Evolutionary conservation across 129 eudicot species (phyloP).

Genomic region (Apium graveolens): DNA sequence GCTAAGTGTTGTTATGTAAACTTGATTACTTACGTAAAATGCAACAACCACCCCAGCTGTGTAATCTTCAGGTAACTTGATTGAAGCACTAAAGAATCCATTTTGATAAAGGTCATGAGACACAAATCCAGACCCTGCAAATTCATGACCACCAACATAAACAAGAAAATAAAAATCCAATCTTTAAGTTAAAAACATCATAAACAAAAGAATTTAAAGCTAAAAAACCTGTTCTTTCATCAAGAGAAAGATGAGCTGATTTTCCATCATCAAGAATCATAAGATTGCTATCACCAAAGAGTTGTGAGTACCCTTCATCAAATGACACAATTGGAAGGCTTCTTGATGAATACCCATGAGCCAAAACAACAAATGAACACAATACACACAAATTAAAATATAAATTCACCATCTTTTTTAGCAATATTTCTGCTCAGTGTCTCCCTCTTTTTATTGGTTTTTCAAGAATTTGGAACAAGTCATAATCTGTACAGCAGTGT

Average conservation of each 20-base stretch:
- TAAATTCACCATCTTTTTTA: conserved; percentile 18
- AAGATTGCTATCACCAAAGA: conserved; percentile 49
- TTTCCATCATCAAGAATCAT: conserved; percentile 50
- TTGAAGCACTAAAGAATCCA: conserved; percentile 31
- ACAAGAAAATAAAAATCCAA: neutral
- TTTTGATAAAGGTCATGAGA: conserved; percentile 23
- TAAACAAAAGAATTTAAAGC: neutral
- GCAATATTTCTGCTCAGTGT: neutral
- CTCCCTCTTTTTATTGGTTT: neutral
- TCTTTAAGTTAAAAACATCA: neutral
- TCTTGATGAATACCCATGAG: conserved; percentile 26
- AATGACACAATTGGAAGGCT: conserved; percentile 43
- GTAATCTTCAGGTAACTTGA: conserved; percentile 32
- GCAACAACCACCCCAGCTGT: conserved; percentile 37
- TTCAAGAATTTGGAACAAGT: neutral
- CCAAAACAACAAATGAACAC: conserved; percentile 22
- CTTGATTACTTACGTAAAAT: conserved; percentile 23
- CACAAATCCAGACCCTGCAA: conserved; percentile 33
- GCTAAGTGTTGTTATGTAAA: neutral
- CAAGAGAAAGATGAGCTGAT: conserved; percentile 43
- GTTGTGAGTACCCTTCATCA: conserved; percentile 62
- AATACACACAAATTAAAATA: conserved; percentile 1
- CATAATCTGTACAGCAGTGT: neutral
- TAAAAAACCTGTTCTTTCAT: conserved; percentile 46
- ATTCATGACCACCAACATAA: neutral